A percentile compares a stretch with the other conserved stretches of the same genome.
Evolutionary conservation across 1,284 basidiomycete genomes (phyloP).

Genomic region (Puccinia hordei): DNA sequence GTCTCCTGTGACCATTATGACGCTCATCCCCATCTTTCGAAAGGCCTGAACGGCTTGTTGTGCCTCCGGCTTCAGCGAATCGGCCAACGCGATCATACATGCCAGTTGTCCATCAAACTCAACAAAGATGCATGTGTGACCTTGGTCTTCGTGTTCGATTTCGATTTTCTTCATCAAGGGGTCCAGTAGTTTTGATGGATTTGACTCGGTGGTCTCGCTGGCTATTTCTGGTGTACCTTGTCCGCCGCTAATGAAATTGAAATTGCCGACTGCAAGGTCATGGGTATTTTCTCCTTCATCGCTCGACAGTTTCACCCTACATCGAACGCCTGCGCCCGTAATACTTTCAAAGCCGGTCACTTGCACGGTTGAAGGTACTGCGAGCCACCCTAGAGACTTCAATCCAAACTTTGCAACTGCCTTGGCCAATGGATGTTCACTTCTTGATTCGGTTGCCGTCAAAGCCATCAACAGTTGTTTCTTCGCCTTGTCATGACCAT

Average conservation of each 20-base stretch:
- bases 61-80: constrained; percentile 79
- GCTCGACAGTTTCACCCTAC: constrained; percentile 52
- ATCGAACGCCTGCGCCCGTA: constrained; percentile 82
- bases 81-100: constrained; percentile 70
- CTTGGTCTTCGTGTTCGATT: constrained; percentile 68
- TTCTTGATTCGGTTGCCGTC: constrained; percentile 80
- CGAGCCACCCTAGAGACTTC: constrained; percentile 65
- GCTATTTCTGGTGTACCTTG: background rate
- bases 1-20: constrained; percentile 89
- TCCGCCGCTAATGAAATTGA: constrained; percentile 18
- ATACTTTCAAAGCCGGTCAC: constrained; percentile 74
- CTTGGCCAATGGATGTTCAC: constrained; percentile 93
- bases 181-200: constrained; percentile 54
- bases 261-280: constrained; percentile 26
- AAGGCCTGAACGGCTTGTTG: constrained; percentile 76
- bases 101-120: constrained; percentile 64
- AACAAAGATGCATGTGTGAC: constrained; percentile 82
- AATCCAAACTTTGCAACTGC: constrained; percentile 82
- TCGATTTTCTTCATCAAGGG: constrained; percentile 67
- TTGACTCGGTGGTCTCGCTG: constrained; percentile 26
- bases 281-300: background rate
- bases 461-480: constrained; percentile 65
- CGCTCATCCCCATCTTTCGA: constrained; percentile 81
- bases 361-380: constrained; percentile 59
- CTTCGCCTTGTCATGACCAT: constrained; percentile 41